Conservation (phyloP, 176 grass and related monocot genomes). For the Triticum urartu region DNA sequence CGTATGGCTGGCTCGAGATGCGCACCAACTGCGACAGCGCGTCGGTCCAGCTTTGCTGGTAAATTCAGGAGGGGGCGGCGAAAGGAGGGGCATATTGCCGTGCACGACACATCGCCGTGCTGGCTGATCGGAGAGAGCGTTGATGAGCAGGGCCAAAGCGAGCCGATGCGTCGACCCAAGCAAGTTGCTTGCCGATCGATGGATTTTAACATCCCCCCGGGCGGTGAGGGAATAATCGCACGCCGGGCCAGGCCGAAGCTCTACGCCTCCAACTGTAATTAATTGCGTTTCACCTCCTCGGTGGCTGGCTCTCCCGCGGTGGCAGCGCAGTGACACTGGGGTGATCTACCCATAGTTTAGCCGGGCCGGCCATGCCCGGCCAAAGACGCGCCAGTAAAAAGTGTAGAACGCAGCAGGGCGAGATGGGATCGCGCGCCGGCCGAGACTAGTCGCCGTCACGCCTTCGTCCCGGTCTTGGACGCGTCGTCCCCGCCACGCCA, state of each 20-base stretch:
- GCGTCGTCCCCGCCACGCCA: slow-evolving; percentile 35
- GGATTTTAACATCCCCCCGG: neutral
- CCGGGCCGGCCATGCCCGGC: slow-evolving; percentile 3
- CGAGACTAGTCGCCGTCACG: slow-evolving; percentile 33
- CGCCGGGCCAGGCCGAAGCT: neutral
- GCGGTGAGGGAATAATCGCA: slow-evolving; percentile 43
- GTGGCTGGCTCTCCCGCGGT: neutral
- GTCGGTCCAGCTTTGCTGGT: slow-evolving; percentile 27
- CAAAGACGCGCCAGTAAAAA: slow-evolving; percentile 32
- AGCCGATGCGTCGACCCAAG: slow-evolving; percentile 12
- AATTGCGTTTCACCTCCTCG: neutral
- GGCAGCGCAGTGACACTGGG: neutral
- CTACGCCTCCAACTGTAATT: slow-evolving; percentile 17
- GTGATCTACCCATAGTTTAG: neutral
- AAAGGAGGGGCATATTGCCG: neutral
- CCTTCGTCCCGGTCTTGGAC: slow-evolving; percentile 30
- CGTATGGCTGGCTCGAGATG: slow-evolving; percentile 22
- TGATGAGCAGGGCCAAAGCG: neutral
- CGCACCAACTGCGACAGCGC: slow-evolving; percentile 23
- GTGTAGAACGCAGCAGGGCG: neutral
- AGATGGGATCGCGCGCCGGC: slow-evolving; percentile 46
- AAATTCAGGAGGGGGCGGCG: slow-evolving; percentile 14
- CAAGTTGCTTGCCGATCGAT: neutral
- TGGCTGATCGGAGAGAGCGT: neutral
- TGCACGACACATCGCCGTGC: neutral